Conservation (phyloP, 176 grass and related monocot genomes). For the Canna indica region DNA sequence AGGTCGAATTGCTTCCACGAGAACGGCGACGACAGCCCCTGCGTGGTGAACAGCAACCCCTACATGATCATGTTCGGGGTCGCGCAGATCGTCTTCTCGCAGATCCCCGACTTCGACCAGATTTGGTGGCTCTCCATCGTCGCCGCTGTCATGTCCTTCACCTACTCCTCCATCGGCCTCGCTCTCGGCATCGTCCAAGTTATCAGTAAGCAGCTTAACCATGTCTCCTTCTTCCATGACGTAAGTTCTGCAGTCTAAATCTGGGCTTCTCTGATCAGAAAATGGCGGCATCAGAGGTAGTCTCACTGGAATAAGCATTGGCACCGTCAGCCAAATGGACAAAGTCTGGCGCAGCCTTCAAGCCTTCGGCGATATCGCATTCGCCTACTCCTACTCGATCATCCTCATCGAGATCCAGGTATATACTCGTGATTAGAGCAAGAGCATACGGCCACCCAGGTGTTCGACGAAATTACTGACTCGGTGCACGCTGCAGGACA, state of each 20-base stretch:
- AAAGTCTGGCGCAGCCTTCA: conserved; percentile 14
- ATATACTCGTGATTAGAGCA: not conserved
- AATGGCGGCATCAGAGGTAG: not conserved
- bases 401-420: conserved; percentile 18
- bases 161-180: conserved; percentile 12
- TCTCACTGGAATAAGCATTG: conserved; percentile 16
- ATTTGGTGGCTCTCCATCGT: conserved; percentile 18
- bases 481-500: conserved; percentile 13
- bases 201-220: not conserved
- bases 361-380: conserved; percentile 14
- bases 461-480: not conserved
- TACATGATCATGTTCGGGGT: conserved; percentile 15
- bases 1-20: conserved; percentile 15
- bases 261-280: not conserved
- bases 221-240: not conserved
- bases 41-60: conserved; percentile 6
- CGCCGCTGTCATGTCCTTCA: conserved; percentile 15
- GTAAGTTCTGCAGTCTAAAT: not conserved
- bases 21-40: conserved; percentile 1
- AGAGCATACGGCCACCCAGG: not conserved
- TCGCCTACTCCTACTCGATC: conserved; percentile 22
- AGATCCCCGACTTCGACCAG: conserved; percentile 18
- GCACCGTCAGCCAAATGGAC: conserved; percentile 9
- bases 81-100: conserved; percentile 12
- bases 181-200: conserved; percentile 17